Percentiles rank a stretch among this genome's conserved stretches.
Conservation (phyloP, 805 yeast species). For the Candida namnaoensis region DNA sequence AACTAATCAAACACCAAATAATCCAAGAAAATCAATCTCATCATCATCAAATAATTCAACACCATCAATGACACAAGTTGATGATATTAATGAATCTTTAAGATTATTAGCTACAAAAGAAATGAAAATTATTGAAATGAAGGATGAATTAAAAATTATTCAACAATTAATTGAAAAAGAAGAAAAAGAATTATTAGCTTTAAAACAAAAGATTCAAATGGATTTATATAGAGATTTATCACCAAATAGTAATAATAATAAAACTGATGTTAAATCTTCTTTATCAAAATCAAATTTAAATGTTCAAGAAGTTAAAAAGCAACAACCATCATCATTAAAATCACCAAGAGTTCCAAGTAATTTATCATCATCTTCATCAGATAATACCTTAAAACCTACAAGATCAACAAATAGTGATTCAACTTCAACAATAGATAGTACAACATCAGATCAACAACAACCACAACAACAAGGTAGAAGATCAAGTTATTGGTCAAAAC, state of each 20-base stretch:
- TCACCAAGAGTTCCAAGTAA: neutral
- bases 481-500: constrained; percentile 37
- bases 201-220: constrained; percentile 24
- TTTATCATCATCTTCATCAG: neutral
- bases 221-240: constrained; percentile 17
- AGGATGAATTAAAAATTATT: constrained; percentile 36
- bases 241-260: constrained; percentile 2
- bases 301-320: neutral
- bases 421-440: constrained; percentile 2
- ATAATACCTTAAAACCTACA: no score
- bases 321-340: neutral
- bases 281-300: neutral
- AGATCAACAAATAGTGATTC: neutral
- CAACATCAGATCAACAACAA: neutral
- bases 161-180: constrained; percentile 38
- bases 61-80: constrained; percentile 4
- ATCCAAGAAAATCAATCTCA: constrained; percentile 12
- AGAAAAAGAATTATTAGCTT: constrained; percentile 20
- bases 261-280: neutral
- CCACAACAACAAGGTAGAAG: constrained; percentile 5
- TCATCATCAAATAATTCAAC: neutral
- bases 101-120: constrained; percentile 62
- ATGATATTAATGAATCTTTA: constrained; percentile 44
- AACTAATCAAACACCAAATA: neutral
- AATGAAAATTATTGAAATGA: constrained; percentile 56